Evolutionary conservation across 495 filamentous ascomycete genomes (phyloP).

Genomic region (Penicillium ochrochloron): DNA sequence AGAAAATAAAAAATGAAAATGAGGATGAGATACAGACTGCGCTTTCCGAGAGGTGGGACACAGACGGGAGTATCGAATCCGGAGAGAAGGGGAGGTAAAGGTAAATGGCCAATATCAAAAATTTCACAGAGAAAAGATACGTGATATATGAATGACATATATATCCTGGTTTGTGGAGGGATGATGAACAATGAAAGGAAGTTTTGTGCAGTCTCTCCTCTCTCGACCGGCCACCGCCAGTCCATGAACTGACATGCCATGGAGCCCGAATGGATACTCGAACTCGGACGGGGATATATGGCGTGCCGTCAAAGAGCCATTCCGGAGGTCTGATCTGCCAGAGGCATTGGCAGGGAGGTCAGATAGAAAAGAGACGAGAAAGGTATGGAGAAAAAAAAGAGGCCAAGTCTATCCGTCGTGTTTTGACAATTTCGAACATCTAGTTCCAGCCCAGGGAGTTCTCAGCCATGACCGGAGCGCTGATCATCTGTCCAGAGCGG

Average conservation of each 20-base stretch:
- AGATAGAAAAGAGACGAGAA: constrained; percentile 3
- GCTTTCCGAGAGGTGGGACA: constrained; percentile 10
- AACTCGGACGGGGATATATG: neutral
- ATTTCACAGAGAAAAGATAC: constrained; percentile 40
- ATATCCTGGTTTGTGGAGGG: constrained; percentile 22
- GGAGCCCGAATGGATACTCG: neutral
- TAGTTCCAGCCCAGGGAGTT: constrained; percentile 99
- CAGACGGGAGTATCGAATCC: constrained; percentile 33
- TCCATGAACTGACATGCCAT: neutral
- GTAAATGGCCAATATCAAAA: constrained; percentile 34
- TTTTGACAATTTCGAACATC: constrained; percentile 32
- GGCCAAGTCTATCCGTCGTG: constrained; percentile 21
- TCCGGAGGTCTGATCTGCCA: neutral
- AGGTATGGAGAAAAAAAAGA: neutral
- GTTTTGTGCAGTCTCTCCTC: constrained; percentile 36
- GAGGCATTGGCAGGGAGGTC: neutral
- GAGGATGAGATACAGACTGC: constrained; percentile 30
- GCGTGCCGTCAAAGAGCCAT: neutral
- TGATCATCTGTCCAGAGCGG: constrained; percentile 70
- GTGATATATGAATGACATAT: constrained; percentile 24
- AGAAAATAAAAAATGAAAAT: constrained; percentile 26
- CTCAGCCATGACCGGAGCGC: constrained; percentile 90
- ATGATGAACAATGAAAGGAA: constrained; percentile 36
- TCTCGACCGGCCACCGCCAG: neutral
- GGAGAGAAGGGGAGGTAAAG: constrained; percentile 26